A percentile compares a stretch with the other conserved stretches of the same genome.
phyloP scores from a whole-genome alignment of 1,139 yeast species.

The Hemisphaericaspora lyxosophila region DNA sequence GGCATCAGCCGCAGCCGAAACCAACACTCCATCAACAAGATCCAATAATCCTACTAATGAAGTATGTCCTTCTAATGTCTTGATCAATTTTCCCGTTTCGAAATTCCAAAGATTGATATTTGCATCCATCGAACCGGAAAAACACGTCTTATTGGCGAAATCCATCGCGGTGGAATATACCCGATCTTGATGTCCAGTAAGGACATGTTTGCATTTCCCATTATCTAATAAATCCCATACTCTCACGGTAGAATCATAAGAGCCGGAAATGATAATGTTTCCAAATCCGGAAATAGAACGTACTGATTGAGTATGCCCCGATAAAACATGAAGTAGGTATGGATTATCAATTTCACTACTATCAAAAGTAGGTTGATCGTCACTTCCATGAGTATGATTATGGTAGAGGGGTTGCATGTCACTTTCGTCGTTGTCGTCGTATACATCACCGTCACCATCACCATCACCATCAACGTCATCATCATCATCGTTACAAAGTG shows the following conservation, averaged over 20 bases:
- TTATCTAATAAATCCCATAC: slow-evolving; percentile 84
- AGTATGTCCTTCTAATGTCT: slow-evolving; percentile 79
- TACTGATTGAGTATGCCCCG: slow-evolving; percentile 87
- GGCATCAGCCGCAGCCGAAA: slow-evolving; percentile 95
- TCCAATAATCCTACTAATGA: slow-evolving; percentile 87
- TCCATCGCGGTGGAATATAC: slow-evolving; percentile 88
- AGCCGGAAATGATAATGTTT: slow-evolving; percentile 81
- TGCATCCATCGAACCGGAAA: slow-evolving; percentile 91
- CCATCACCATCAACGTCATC: slow-evolving; percentile 26
- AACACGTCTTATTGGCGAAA: slow-evolving; percentile 70
- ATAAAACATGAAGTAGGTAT: slow-evolving; percentile 68
- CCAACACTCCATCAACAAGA: slow-evolving; percentile 74
- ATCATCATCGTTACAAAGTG: slow-evolving; percentile 49
- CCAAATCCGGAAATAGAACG: slow-evolving; percentile 88
- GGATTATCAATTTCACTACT: slow-evolving; percentile 53
- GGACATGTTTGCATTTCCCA: slow-evolving; percentile 68
- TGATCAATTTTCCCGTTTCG: slow-evolving; percentile 65
- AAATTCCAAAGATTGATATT: slow-evolving; percentile 90
- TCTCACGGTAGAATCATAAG: slow-evolving; percentile 86
- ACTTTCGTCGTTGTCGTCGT: slow-evolving; percentile 7
- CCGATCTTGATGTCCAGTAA: slow-evolving; percentile 81
- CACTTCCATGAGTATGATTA: too few relatives aligned
- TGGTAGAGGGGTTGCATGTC: too few relatives aligned
- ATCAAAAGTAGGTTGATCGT: slow-evolving; percentile 41
- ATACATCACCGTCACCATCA: slow-evolving; percentile 7